Percentiles rank a stretch among this genome's conserved stretches.
These are phyloP conservation scores for Fennellomyces sp. DNA, from an alignment of 371 early-diverging fungal species.

Conservation along the genomic window DNA sequence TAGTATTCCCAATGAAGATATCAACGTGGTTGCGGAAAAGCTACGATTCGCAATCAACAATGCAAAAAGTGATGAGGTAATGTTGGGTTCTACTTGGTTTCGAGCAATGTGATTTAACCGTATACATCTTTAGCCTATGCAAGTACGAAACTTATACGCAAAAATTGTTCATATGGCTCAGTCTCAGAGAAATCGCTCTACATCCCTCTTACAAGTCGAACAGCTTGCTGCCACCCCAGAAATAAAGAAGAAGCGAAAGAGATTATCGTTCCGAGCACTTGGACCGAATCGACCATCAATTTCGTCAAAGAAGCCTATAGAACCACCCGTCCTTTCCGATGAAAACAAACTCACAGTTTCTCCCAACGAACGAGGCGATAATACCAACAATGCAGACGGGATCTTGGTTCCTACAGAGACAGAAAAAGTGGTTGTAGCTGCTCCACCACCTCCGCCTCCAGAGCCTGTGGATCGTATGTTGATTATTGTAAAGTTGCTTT, in stretches of 20 bases:
- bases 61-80: constrained; percentile 35
- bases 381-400: background rate
- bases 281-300: background rate
- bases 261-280: constrained; percentile 12
- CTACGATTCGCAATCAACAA: constrained; percentile 32
- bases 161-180: constrained; percentile 21
- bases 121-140: constrained; percentile 18
- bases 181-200: constrained; percentile 7
- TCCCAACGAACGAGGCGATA: background rate
- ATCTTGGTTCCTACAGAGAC: background rate
- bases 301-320: background rate
- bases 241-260: constrained; percentile 5
- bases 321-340: background rate
- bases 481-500: background rate
- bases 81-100: background rate
- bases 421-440: background rate
- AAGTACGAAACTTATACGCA: constrained; percentile 14
- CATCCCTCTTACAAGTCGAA: background rate
- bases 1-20: constrained; percentile 16
- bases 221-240: background rate
- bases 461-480: constrained; percentile 28
- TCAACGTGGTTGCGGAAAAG: constrained; percentile 29
- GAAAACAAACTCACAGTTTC: constrained; percentile 2
- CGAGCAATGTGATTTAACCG: background rate
- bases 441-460: background rate